Conservation (phyloP, 495 filamentous ascomycete species). For the Trichoderma erinaceum region DNA sequence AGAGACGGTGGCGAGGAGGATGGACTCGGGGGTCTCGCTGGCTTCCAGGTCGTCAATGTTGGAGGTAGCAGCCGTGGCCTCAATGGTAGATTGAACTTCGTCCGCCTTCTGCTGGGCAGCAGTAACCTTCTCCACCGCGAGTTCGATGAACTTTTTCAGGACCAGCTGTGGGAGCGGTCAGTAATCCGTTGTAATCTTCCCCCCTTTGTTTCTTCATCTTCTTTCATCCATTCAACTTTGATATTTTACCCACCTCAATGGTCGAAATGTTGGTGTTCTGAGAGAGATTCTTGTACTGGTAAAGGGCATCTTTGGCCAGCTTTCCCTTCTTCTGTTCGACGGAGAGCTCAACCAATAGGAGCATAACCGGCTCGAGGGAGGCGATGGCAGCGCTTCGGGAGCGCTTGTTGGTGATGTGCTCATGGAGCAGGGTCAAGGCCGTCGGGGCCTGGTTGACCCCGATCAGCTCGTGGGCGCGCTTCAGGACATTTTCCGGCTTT, state of each 20-base stretch:
- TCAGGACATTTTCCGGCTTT: conserved; percentile 98
- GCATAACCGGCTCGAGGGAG: conserved; percentile 95
- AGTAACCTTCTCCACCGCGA: conserved; percentile 92
- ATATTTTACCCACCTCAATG: conserved; percentile 64
- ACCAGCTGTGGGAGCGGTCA: conserved; percentile 55
- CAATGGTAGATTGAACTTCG: conserved; percentile 81
- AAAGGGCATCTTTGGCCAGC: conserved; percentile 94
- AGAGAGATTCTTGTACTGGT: conserved; percentile 98
- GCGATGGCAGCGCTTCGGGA: conserved; percentile 96
- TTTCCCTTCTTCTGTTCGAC: conserved; percentile 97
- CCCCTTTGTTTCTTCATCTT: conserved; percentile 15
- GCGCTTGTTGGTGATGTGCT: conserved; percentile 97
- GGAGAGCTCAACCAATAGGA: conserved; percentile 91
- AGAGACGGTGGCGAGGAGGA: conserved; percentile 93
- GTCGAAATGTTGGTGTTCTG: conserved; percentile 98
- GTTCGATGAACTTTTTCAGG: conserved; percentile 93
- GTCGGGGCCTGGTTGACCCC: conserved; percentile 89
- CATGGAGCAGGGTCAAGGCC: conserved; percentile 90
- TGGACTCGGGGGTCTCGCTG: conserved; percentile 95
- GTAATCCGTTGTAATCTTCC: conserved; percentile 18
- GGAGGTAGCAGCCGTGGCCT: conserved; percentile 54
- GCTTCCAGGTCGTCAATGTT: conserved; percentile 95
- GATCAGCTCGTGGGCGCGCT: conserved; percentile 96
- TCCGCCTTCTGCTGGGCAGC: conserved; percentile 95
- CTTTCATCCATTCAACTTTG: background rate